phyloP scores from a whole-genome alignment of 441 rosid genomes.

The Pelargonium citronellum region DNA sequence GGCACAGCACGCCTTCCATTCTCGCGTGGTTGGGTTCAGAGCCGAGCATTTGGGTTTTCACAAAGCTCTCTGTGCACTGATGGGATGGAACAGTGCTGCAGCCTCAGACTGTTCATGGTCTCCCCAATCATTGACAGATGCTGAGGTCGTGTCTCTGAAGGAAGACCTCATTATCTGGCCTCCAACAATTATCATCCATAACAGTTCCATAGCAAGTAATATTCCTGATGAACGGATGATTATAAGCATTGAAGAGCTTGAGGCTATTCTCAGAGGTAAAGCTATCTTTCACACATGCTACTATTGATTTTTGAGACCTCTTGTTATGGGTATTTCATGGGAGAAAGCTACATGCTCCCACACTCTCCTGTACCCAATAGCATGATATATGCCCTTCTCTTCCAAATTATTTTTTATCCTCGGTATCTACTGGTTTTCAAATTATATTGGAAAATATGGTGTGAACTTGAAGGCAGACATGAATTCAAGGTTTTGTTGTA shows the following conservation, averaged over 20 bases:
- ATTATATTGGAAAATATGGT: no score
- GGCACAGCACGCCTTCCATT: slow-evolving; percentile 28
- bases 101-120: slow-evolving; percentile 22
- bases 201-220: slow-evolving; percentile 26
- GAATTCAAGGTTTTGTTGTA: no score
- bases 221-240: slow-evolving; percentile 21
- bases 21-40: slow-evolving; percentile 18
- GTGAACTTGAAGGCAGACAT: no score
- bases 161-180: slow-evolving; percentile 43
- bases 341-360: neutral
- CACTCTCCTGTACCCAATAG: neutral
- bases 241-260: slow-evolving; percentile 22
- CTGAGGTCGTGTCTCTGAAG: slow-evolving; percentile 30
- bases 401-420: no score
- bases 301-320: neutral
- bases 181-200: slow-evolving; percentile 32
- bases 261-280: slow-evolving; percentile 29
- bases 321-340: neutral
- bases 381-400: neutral
- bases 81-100: slow-evolving; percentile 29
- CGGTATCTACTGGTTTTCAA: no score
- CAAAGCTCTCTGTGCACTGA: slow-evolving; percentile 34
- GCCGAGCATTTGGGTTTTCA: slow-evolving; percentile 42
- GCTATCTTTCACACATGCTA: slow-evolving; percentile 11
- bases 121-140: slow-evolving; percentile 18